Percentiles rank a stretch among this genome's conserved stretches.
Evolutionary conservation across 441 rosid genomes (phyloP).

Genomic region (Melianthus villosus): DNA sequence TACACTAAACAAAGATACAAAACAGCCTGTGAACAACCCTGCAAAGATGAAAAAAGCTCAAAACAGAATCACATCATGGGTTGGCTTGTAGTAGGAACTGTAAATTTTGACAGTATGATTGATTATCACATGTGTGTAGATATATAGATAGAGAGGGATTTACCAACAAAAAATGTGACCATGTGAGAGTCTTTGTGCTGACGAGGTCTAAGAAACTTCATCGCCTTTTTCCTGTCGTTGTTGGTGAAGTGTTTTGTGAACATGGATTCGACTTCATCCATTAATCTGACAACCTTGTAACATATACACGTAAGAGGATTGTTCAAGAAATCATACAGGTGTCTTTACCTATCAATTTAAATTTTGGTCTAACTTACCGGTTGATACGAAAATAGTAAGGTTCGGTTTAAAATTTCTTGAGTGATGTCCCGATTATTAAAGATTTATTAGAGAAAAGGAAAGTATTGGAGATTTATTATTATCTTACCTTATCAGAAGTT

Average conservation of each 20-base stretch:
- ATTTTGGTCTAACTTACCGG: too few species aligned
- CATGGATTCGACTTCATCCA: constrained; percentile 97
- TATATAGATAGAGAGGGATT: constrained; percentile 1
- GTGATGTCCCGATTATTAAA: too few species aligned
- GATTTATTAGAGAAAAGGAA: too few species aligned
- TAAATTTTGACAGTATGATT: neutral
- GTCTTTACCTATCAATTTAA: too few species aligned
- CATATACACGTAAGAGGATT: neutral
- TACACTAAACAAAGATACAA: constrained; percentile 61
- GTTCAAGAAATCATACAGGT: neutral
- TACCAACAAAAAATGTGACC: constrained; percentile 97
- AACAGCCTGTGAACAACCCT: constrained; percentile 89
- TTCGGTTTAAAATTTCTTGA: too few species aligned
- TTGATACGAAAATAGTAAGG: too few species aligned
- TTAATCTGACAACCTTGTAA: constrained; percentile 61
- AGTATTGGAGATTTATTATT: too few species aligned
- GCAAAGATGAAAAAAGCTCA: constrained; percentile 12
- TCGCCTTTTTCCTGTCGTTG: constrained; percentile 90
- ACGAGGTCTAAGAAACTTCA: constrained; percentile 92
- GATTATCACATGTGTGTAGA: neutral
- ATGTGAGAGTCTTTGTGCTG: constrained; percentile 79
- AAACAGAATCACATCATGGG: neutral
- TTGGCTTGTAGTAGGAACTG: too few species aligned
- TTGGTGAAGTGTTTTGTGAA: constrained; percentile 85
- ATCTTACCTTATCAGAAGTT: constrained; percentile 88